These are phyloP conservation scores for Xylaria sp. DNA, from an alignment of 2,329 filamentous ascomycete species.

Conservation along the genomic window DNA sequence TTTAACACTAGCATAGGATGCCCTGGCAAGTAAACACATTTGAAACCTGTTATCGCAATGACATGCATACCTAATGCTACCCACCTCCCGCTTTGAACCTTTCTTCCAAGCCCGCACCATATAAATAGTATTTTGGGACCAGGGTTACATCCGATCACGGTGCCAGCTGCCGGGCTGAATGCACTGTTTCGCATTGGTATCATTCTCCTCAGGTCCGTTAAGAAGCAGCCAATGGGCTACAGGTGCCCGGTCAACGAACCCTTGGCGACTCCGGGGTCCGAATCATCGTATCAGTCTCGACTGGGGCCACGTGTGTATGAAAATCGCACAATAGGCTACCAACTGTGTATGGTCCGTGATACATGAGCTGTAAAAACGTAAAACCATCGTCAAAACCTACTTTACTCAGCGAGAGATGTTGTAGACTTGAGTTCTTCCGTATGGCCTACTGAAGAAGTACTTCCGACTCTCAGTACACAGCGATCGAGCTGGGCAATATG, in stretches of 20 bases:
- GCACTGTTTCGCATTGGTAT: slow-evolving; percentile 16
- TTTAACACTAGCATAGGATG: slow-evolving; percentile 2
- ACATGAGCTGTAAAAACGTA: slow-evolving; percentile 1
- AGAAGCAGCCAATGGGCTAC: not conserved
- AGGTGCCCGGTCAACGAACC: not conserved
- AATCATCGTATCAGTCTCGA: slow-evolving; percentile 4
- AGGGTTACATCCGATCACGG: slow-evolving; percentile 9
- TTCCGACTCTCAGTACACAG: not conserved
- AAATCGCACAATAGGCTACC: not conserved
- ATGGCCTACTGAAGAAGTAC: not conserved
- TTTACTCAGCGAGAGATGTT: not conserved
- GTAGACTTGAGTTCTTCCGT: not conserved
- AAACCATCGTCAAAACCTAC: not conserved
- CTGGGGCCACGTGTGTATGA: slow-evolving; percentile 19
- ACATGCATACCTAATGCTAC: slow-evolving; percentile 1
- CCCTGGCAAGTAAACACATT: not conserved
- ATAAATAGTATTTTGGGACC: slow-evolving; percentile 5
- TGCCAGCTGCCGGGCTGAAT: slow-evolving; percentile 6
- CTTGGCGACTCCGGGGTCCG: not conserved
- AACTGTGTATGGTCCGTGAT: slow-evolving; percentile 2
- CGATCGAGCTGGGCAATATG: slow-evolving; percentile 15
- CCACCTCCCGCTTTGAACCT: slow-evolving; percentile 9
- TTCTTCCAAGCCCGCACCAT: not conserved
- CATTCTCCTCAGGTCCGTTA: not conserved
- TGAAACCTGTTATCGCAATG: slow-evolving; percentile 11